phyloP scores from a whole-genome alignment of 2,329 filamentous ascomycete genomes.

The Ilyonectria sp. region DNA sequence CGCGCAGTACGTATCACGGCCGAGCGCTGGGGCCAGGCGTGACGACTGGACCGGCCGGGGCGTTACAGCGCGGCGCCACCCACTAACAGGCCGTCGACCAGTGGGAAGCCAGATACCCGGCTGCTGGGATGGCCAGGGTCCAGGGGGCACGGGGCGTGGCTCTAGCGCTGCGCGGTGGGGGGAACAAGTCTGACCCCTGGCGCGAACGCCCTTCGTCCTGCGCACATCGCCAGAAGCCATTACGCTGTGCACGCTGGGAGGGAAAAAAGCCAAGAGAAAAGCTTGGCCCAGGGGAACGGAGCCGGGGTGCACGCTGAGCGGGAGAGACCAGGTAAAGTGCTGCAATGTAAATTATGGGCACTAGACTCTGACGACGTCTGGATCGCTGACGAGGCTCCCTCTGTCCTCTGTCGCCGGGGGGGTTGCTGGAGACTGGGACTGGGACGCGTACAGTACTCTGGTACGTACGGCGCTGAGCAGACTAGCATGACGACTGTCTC shows the following conservation, averaged over 20 bases:
- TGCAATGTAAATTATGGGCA: not conserved
- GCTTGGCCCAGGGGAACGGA: not conserved
- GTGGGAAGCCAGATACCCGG: slow-evolving; percentile 5
- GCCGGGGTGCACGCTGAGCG: not conserved
- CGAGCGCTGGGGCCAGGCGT: not conserved
- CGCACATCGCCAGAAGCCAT: not conserved
- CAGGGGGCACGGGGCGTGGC: slow-evolving; percentile 4
- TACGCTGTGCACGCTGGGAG: not conserved
- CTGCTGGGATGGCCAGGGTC: slow-evolving; percentile 10
- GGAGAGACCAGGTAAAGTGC: not conserved
- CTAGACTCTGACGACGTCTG: slow-evolving; percentile 3
- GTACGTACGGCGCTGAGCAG: not conserved
- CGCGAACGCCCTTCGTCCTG: slow-evolving; percentile 8
- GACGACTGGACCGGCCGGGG: not conserved
- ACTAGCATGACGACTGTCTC: not conserved
- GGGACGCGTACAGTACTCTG: not conserved
- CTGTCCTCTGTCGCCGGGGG: not conserved
- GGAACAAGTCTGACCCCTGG: slow-evolving; percentile 1
- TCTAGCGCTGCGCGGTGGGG: slow-evolving; percentile 9
- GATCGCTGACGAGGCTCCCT: slow-evolving; percentile 11
- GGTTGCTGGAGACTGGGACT: not conserved
- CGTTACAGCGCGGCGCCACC: slow-evolving; percentile 9
- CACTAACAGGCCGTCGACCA: not conserved
- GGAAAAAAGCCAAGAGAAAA: not conserved
- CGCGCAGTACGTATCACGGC: not conserved